Base-by-base conservation (phyloP, 176 grass and related monocot species). In the Zoysia pacifica region DNA sequence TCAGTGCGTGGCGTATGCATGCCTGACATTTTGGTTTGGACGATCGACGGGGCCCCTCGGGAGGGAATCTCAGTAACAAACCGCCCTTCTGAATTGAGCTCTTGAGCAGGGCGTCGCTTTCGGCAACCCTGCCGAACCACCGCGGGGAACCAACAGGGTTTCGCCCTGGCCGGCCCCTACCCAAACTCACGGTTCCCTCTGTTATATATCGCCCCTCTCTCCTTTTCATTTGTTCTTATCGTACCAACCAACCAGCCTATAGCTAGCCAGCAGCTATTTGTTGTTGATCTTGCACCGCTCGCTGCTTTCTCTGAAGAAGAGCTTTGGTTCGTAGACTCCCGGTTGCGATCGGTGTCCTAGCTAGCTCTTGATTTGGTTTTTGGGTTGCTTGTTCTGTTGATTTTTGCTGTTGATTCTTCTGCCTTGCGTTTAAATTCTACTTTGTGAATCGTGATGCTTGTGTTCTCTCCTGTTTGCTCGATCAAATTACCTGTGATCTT, bases 11-110 rank as follows among this genome's bases (percentile, higher is more conserved):
- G 74, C 74, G 60, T 65, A 81, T 82, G 36, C 37, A 81, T 82
- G 36, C 37, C 70, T 55, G 45, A 62, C 66, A 28, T 77, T 80
- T 76, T 77, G 65, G 64, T 61, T 74, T 19, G 75, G 47, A 19
- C 35, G 48, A 77, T 85, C 35, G 48, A 77, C 82, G 84, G 91
- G 77, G 3, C 84, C 88, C 79, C 37, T 72, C 13, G 0, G 16
- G 15, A 40, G 74, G 88, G 91, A 93, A 90, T 93, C 88, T 90
- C 83, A 81, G 82, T 78, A 93, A 93, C 91, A 93, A 90, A 82
- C 91, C 37, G 37, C 78, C 62, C 78, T 72, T 80, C 72, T 65
- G 79, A 82, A 65, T 47, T 45, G 79, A 83, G 28, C 81, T 28
- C 75, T 47, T 58, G 71, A 69, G 56, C 65, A 12, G 54, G 72